Evolutionary conservation across 305 asterid genomes (phyloP).

Genomic region (Fraxinus angustifolia): DNA sequence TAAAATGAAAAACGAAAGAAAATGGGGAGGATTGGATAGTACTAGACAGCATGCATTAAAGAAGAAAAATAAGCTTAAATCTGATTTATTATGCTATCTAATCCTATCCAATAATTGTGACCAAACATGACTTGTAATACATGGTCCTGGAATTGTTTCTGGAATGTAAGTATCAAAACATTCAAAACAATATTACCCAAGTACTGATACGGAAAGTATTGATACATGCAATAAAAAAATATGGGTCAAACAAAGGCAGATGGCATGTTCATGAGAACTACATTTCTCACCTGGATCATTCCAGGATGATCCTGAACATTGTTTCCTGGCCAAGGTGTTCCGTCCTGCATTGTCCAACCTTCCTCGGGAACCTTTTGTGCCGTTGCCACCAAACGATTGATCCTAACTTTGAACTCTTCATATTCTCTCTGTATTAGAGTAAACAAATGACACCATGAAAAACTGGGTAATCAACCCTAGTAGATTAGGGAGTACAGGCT

Average conservation of each 20-base stretch:
- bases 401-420: conserved; percentile 77
- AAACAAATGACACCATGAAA: background rate
- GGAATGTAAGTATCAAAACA: background rate
- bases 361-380: conserved; percentile 88
- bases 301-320: conserved; percentile 89
- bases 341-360: conserved; percentile 96
- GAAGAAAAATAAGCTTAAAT: background rate
- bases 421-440: conserved; percentile 59
- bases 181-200: background rate
- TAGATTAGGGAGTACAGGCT: conserved; percentile 1
- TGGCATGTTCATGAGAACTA: background rate
- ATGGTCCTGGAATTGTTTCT: background rate
- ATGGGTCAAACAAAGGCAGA: conserved; percentile 5
- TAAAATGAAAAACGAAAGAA: background rate
- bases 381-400: conserved; percentile 63
- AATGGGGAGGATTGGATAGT: background rate
- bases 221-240: background rate
- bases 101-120: background rate
- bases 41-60: background rate
- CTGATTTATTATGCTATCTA: background rate
- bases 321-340: conserved; percentile 94
- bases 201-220: background rate
- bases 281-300: conserved; percentile 76
- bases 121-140: background rate
- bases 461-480: background rate